These are phyloP conservation scores for Cyamopsis tetragonoloba DNA, from an alignment of 306 rosid species.

Conservation along the genomic window DNA sequence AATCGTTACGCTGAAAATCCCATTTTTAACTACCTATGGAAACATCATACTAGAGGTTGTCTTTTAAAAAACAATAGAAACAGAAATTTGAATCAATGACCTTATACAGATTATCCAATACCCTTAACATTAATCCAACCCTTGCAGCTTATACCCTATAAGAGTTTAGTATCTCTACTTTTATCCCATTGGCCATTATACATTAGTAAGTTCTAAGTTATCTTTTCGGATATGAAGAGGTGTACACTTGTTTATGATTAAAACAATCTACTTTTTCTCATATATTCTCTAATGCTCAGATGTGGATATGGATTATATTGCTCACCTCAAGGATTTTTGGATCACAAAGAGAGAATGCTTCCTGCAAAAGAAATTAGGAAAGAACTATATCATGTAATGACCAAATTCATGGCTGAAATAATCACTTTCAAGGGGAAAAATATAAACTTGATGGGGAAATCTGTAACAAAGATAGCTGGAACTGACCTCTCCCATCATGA, in stretches of 20 bases:
- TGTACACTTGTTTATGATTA: neutral
- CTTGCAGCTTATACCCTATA: neutral
- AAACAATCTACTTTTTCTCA: neutral
- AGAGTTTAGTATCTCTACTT: neutral
- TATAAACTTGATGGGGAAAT: neutral
- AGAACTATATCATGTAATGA: too few species aligned
- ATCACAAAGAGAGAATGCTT: conserved; percentile 84
- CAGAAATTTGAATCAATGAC: neutral
- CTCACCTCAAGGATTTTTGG: conserved; percentile 83
- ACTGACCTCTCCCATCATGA: conserved; percentile 84
- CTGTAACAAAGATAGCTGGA: too few species aligned
- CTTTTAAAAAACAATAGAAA: too few species aligned
- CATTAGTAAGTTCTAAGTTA: too few species aligned
- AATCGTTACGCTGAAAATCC: too few species aligned
- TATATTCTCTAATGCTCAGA: too few species aligned
- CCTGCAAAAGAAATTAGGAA: conserved; percentile 46
- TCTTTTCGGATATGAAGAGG: neutral
- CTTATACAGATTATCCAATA: neutral
- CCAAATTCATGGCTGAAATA: too few species aligned
- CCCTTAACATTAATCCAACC: neutral
- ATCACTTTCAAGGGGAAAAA: neutral
- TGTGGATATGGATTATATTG: conserved; percentile 2
- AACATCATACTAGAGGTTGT: too few species aligned
- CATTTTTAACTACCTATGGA: too few species aligned
- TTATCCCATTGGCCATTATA: neutral